Conservation (phyloP, 257 asterid genomes). For the Phtheirospermum japonicum region DNA sequence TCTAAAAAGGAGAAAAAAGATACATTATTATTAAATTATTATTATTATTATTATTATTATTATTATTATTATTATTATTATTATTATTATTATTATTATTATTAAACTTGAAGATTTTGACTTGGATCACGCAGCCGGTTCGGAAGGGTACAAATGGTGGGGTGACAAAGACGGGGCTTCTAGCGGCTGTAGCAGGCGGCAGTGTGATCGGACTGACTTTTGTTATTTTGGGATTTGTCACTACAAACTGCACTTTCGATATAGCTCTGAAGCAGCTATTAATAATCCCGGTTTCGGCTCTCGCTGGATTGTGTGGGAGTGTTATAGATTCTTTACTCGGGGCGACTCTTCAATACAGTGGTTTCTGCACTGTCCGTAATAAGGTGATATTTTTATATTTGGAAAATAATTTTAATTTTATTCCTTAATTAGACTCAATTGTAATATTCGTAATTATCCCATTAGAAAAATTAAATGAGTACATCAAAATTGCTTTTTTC, state of each 20-base stretch:
- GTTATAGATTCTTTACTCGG: slow-evolving; percentile 84
- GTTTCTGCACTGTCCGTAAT: slow-evolving; percentile 81
- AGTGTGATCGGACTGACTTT: slow-evolving; percentile 66
- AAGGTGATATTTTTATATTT: slow-evolving; percentile 47
- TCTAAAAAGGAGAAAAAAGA: no score
- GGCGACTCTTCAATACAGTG: slow-evolving; percentile 93
- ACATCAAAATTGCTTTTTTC: no score
- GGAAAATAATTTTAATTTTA: background rate
- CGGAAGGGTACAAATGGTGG: slow-evolving; percentile 96
- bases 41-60: no score
- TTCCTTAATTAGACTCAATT: no score
- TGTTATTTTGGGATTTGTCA: slow-evolving; percentile 62
- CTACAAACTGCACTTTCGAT: slow-evolving; percentile 53
- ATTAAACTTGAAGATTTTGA: background rate
- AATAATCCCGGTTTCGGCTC: slow-evolving; percentile 71
- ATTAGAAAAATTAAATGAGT: no score
- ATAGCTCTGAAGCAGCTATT: slow-evolving; percentile 66
- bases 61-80: no score
- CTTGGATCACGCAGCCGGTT: slow-evolving; percentile 54
- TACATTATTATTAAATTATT: no score
- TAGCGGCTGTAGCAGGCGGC: slow-evolving; percentile 91
- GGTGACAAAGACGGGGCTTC: slow-evolving; percentile 76
- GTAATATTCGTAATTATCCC: no score
- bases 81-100: no score
- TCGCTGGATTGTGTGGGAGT: slow-evolving; percentile 86